Base-by-base conservation (phyloP, 768 basidiomycete genomes). In the Boletus bicolor region DNA sequence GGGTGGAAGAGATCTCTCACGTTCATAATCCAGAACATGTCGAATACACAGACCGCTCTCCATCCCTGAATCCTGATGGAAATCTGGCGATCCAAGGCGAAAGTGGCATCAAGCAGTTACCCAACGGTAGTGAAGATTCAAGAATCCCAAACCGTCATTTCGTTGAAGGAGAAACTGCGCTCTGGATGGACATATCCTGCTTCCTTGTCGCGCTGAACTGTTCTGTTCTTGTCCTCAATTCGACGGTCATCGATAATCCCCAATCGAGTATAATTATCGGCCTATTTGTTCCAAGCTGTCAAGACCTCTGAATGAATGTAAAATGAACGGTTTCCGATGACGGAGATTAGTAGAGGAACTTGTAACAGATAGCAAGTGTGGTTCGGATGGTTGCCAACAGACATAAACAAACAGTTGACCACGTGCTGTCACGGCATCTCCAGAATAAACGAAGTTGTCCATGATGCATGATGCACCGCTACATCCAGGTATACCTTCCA, bases 401-500 rank as follows among this genome's bases (percentile, higher is more conserved):
- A 49, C n/a, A n/a, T 32, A 65, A 64, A 62, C 49, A 64, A 58
- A 47, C 36, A 17, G 37, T 21, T 8, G 26, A 39, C 19, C 26
- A 12, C n/a, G 14, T 19, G 28, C 38, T 19, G 19, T 19, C 49
- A 12, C 21, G 2, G 5, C 11, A 19, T 19, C 8, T 9, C 9
- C 7, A 34, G 43, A 21, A 30, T n/a, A 4, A n/a, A 32, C 51
- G 4, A 4, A 14, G 28, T 24, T 9, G 8, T 21, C 24, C 4
- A 15, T 5, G 14, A 61, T 61, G 59, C 54, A 19, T 19, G 19
- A 19, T 19, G 19, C 19, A 19, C 61, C 34, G 37, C 41, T 37
- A 44, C 55, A 7, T 37, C 70, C 37, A 52, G 44, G 32, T 54
- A 70, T 54, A 59, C 53, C 2, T 71, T 67, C 57, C 69, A 71